Percentiles rank a stretch among this genome's conserved stretches.
phyloP scores from a whole-genome alignment of 2,329 filamentous ascomycete species.

The Talaromyces sp. region DNA sequence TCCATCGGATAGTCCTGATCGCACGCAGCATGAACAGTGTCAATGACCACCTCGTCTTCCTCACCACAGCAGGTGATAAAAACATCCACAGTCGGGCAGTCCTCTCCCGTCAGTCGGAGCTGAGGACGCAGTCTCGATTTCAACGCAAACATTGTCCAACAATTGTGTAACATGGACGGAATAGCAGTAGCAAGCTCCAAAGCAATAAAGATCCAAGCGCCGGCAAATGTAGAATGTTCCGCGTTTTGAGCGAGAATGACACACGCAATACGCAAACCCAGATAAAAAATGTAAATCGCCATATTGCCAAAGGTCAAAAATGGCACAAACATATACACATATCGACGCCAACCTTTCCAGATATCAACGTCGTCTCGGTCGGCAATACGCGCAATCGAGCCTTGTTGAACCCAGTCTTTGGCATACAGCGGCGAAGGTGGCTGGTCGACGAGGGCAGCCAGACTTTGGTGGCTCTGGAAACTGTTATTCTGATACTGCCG shows the following conservation, averaged over 20 bases:
- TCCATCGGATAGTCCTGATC: constrained; percentile 39
- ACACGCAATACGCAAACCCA: constrained; percentile 49
- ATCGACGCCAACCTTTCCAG: constrained; percentile 35
- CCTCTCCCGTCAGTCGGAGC: constrained; percentile 34
- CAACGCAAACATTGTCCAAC: constrained; percentile 54
- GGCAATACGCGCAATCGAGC: constrained; percentile 32
- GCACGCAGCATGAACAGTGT: constrained; percentile 37
- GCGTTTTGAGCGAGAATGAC: constrained; percentile 49
- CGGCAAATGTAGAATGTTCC: constrained; percentile 39
- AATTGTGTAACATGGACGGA: constrained; percentile 53
- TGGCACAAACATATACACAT: constrained; percentile 30
- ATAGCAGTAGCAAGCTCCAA: constrained; percentile 52
- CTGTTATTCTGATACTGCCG: constrained; percentile 21
- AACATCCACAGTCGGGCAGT: constrained; percentile 39
- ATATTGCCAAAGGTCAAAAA: constrained; percentile 33
- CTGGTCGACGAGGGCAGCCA: constrained; percentile 30
- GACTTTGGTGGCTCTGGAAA: constrained; percentile 31
- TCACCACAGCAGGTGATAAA: constrained; percentile 44
- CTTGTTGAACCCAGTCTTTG: constrained; percentile 35
- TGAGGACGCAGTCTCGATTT: constrained; percentile 52
- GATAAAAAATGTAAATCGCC: constrained; percentile 42
- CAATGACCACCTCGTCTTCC: constrained; percentile 37
- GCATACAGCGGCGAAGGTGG: constrained; percentile 26
- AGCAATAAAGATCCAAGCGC: constrained; percentile 55
- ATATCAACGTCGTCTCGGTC: constrained; percentile 35